Base-by-base conservation (phyloP, 495 filamentous ascomycete genomes). In the Aspergillus nidulans region DNA sequence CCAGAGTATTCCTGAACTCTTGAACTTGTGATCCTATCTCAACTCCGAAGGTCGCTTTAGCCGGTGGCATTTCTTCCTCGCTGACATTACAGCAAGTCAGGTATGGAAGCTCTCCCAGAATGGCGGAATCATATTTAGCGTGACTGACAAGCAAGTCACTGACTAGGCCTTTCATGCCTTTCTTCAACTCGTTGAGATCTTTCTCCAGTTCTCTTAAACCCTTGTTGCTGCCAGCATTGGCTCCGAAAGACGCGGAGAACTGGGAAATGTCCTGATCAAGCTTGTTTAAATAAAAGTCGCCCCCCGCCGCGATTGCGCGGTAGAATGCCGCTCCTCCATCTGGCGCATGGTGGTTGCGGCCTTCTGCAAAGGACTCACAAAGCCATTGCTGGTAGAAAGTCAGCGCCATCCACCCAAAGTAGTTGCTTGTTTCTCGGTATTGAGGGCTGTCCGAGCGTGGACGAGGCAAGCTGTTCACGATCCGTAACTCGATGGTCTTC, bases 141-240 rank as follows among this genome's bases (percentile, higher is more conserved):
- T 54, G 40, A 24, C 66, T 64, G 19, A 57, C 49, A 15, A 69
- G 24, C 36, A 71, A 28, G n/a, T 51, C 41, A 10, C 38, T 52
- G 3, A 67, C 69, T 20, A 66, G 50, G 4, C 15, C 13, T 23
- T 57, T 63, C 2, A 61, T 44, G 6, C 47, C 53, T 1, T 58
- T 71, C 16, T 78, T 73, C 49, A 79, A 69, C 40, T 75, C 67
- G 13, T 72, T 76, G 10, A 87, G 61, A 45, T 70, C 75, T n/a
- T 68, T 70, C 20, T 77, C 70, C 0, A 65, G 12, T 18, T 64
- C 57, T 8, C 65, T 63, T 7, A 59, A 65, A 6, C 63, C 67
- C 42, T 28, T 65, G 62, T 0, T 41, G 5, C 20, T 45, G 58
- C 64, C 66, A 62, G 3, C 13, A 18, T 20, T 36, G 30, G 19